phyloP scores from a whole-genome alignment of 768 basidiomycete species.

The Suillus cothurnatus region DNA sequence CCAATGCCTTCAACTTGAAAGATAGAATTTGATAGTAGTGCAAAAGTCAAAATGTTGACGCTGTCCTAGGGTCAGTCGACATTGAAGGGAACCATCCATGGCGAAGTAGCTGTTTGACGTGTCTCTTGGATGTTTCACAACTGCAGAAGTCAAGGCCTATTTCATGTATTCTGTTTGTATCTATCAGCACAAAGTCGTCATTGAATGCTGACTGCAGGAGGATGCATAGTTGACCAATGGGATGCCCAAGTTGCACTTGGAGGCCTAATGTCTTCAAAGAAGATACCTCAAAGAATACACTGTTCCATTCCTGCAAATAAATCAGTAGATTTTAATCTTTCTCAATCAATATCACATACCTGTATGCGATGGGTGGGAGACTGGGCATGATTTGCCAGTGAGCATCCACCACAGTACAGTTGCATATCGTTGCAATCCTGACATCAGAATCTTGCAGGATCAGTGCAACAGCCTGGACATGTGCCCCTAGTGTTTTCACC shows the following conservation, averaged over 20 bases:
- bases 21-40: not conserved
- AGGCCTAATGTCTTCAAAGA: not conserved
- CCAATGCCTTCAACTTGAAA: not conserved
- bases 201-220: not conserved
- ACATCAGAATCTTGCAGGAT: not conserved
- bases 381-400: conserved; percentile 11
- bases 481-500: not conserved
- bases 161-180: not conserved
- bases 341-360: too few relatives aligned
- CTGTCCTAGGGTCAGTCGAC: not conserved
- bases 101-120: not conserved
- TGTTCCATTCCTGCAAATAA: too few relatives aligned
- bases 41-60: not conserved
- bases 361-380: conserved; percentile 19
- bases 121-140: not conserved
- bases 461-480: not conserved
- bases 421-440: not conserved
- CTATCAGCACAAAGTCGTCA: not conserved
- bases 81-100: not conserved
- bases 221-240: not conserved
- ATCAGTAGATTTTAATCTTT: too few relatives aligned
- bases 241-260: not conserved
- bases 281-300: too few relatives aligned
- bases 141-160: not conserved
- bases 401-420: conserved; percentile 14